These are phyloP conservation scores for Trichoderma semiorbis DNA, from an alignment of 2,329 filamentous ascomycete species.

Conservation along the genomic window DNA sequence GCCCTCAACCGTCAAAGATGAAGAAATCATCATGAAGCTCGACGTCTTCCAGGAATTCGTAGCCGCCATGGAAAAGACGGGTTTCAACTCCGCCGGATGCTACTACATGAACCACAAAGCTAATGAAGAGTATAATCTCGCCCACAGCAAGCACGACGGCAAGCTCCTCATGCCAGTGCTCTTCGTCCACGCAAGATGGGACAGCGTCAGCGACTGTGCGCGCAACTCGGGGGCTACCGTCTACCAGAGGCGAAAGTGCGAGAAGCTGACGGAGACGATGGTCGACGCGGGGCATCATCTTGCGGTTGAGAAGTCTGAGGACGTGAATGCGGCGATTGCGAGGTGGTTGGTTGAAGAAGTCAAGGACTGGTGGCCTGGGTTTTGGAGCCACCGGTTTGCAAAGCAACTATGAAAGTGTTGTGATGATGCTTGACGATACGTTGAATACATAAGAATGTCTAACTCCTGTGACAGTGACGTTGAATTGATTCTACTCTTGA, in stretches of 20 bases:
- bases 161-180: slow-evolving; percentile 35
- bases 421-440: background rate
- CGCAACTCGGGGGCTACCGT: slow-evolving; percentile 31
- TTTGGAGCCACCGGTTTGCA: background rate
- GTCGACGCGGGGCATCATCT: slow-evolving; percentile 21
- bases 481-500: background rate
- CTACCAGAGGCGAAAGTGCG: slow-evolving; percentile 32
- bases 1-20: background rate
- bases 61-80: slow-evolving; percentile 37
- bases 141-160: slow-evolving; percentile 25
- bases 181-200: slow-evolving; percentile 36
- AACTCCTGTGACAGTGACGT: background rate
- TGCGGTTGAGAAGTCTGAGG: slow-evolving; percentile 20
- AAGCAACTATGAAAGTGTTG: background rate
- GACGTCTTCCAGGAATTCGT: slow-evolving; percentile 24
- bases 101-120: slow-evolving; percentile 41
- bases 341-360: slow-evolving; percentile 26
- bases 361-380: slow-evolving; percentile 8
- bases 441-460: background rate
- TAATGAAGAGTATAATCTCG: slow-evolving; percentile 38
- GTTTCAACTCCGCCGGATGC: slow-evolving; percentile 30
- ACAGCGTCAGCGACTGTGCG: slow-evolving; percentile 36
- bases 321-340: slow-evolving; percentile 25
- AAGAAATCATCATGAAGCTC: background rate
- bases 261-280: slow-evolving; percentile 37